phyloP scores from a whole-genome alignment of 2,329 filamentous ascomycete species.

The Talaromyces albobiverticillius region DNA sequence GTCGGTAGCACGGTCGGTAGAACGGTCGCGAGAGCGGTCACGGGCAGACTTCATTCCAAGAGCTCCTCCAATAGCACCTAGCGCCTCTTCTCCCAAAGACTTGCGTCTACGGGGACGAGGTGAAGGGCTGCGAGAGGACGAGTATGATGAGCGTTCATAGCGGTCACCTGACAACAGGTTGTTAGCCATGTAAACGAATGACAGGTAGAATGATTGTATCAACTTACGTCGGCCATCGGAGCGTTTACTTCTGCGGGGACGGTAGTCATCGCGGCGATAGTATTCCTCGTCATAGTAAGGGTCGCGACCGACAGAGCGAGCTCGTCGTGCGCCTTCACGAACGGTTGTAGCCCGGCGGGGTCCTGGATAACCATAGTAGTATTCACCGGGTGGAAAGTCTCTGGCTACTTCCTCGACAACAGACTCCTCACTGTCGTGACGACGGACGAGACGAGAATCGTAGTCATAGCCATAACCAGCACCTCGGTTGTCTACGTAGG shows the following conservation, averaged over 20 bases:
- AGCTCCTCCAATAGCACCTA: constrained; percentile 52
- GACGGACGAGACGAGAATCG: constrained; percentile 19
- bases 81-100: constrained; percentile 48
- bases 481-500: constrained; percentile 26
- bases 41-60: constrained; percentile 52
- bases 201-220: neutral
- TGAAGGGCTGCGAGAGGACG: constrained; percentile 40
- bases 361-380: constrained; percentile 29
- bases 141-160: constrained; percentile 30
- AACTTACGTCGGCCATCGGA: constrained; percentile 44
- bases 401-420: constrained; percentile 74
- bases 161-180: constrained; percentile 24
- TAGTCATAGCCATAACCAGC: constrained; percentile 16
- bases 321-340: constrained; percentile 34
- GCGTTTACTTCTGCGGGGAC: constrained; percentile 39
- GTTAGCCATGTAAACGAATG: neutral
- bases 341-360: constrained; percentile 26
- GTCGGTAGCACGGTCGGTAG: constrained; percentile 41
- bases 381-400: constrained; percentile 74
- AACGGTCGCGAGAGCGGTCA: constrained; percentile 33
- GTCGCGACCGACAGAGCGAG: constrained; percentile 34
- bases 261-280: constrained; percentile 39
- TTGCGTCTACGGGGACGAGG: constrained; percentile 42
- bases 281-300: constrained; percentile 34
- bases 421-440: constrained; percentile 69